These are phyloP conservation scores for Globisporangium spinosum DNA, from an alignment of 352 stramenopile genomes.

Conservation along the genomic window DNA sequence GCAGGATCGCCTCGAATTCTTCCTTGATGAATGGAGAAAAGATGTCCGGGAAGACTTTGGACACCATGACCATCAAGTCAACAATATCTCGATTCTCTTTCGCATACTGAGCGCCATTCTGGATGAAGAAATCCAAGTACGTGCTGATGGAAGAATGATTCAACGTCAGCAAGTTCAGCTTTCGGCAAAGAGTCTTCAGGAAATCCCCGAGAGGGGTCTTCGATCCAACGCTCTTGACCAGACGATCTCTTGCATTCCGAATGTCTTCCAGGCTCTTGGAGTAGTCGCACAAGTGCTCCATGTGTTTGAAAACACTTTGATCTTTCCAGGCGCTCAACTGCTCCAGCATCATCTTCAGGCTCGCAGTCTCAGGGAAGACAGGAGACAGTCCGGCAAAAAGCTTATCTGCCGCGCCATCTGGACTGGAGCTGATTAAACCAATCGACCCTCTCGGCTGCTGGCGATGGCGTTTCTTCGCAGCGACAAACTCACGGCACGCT, in stretches of 20 bases:
- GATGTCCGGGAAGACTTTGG: constrained; percentile 42
- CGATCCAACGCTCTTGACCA: constrained; percentile 73
- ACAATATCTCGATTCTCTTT: constrained; percentile 53
- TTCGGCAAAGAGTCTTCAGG: constrained; percentile 80
- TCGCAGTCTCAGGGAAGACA: constrained; percentile 59
- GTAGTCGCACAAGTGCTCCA: constrained; percentile 55
- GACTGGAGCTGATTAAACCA: constrained; percentile 1
- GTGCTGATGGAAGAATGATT: constrained; percentile 36
- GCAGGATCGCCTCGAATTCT: constrained; percentile 47
- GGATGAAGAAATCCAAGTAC: constrained; percentile 42
- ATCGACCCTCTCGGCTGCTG: constrained; percentile 16
- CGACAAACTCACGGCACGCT: constrained; percentile 35
- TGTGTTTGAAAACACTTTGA: constrained; percentile 70
- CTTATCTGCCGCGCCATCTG: constrained; percentile 31
- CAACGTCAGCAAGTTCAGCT: constrained; percentile 66
- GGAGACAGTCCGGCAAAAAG: constrained; percentile 38
- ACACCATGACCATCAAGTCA: constrained; percentile 53
- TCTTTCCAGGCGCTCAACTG: constrained; percentile 73
- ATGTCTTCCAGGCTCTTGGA: constrained; percentile 45
- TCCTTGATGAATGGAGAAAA: constrained; percentile 49
- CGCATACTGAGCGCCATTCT: constrained; percentile 22
- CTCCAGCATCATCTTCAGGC: constrained; percentile 55
- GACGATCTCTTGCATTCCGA: constrained; percentile 53
- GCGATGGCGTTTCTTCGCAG: constrained; percentile 43
- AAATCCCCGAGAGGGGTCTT: constrained; percentile 77